Evolutionary conservation across 805 yeast species (phyloP).

Genomic region (Soucietia sequanensis): DNA sequence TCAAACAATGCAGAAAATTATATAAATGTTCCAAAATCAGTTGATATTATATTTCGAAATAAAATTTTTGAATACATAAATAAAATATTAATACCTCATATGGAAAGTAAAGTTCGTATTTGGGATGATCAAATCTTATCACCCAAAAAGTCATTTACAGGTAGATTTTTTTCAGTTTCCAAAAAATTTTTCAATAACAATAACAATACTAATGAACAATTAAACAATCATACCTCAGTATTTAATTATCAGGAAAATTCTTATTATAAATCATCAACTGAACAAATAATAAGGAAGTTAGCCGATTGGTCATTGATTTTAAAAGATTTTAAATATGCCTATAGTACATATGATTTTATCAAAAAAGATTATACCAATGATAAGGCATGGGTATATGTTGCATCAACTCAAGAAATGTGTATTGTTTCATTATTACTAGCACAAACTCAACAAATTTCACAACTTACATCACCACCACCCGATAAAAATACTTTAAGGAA

Average conservation of each 20-base stretch:
- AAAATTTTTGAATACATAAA: slow-evolving; percentile 48
- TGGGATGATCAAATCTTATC: slow-evolving; percentile 85
- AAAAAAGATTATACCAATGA: slow-evolving; percentile 75
- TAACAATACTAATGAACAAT: slow-evolving; percentile 8
- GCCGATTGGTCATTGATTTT: slow-evolving; percentile 94
- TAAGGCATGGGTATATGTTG: slow-evolving; percentile 77
- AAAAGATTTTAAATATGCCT: slow-evolving; percentile 84
- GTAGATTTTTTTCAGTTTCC: slow-evolving; percentile 67
- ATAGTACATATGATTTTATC: slow-evolving; percentile 76
- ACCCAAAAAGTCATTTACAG: slow-evolving; percentile 74
- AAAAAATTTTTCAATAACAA: slow-evolving; percentile 48
- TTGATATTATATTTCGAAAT: slow-evolving; percentile 38
- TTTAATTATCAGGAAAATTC: slow-evolving; percentile 55
- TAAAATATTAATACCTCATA: slow-evolving; percentile 67
- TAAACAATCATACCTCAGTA: slow-evolving; percentile 11
- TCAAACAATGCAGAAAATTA: slow-evolving; percentile 7
- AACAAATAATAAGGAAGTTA: slow-evolving; percentile 71
- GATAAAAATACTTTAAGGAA: slow-evolving; percentile 44
- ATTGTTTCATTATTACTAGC: slow-evolving; percentile 70
- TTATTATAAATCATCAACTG: slow-evolving; percentile 63
- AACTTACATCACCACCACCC: slow-evolving; percentile 31
- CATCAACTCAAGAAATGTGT: slow-evolving; percentile 87
- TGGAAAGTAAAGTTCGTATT: slow-evolving; percentile 74
- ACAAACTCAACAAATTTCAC: slow-evolving; percentile 36
- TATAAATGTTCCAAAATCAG: slow-evolving; percentile 28